phyloP scores from a whole-genome alignment of 2,329 filamentous ascomycete species.

The Claviceps digitariae region DNA sequence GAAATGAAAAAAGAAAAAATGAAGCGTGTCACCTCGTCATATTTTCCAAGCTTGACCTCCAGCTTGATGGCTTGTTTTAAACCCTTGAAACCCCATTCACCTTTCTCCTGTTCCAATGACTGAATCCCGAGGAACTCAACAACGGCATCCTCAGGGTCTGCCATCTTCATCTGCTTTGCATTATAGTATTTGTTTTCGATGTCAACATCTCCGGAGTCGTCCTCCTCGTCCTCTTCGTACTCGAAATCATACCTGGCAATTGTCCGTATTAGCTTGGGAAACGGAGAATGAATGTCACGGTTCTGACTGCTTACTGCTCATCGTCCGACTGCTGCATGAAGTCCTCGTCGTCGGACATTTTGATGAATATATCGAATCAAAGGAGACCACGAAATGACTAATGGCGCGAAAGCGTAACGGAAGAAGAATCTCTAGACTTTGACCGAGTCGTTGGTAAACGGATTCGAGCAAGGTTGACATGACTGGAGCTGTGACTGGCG shows the following conservation, averaged over 20 bases:
- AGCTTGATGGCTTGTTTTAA: slow-evolving; percentile 97
- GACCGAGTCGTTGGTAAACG: background rate
- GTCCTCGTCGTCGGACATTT: slow-evolving; percentile 38
- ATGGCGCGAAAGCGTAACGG: background rate
- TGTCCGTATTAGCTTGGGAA: slow-evolving; percentile 5
- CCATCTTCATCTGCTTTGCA: slow-evolving; percentile 87
- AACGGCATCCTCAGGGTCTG: slow-evolving; percentile 77
- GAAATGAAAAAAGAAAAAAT: no score
- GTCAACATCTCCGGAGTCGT: slow-evolving; percentile 76
- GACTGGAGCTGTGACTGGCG: background rate
- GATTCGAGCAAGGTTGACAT: background rate
- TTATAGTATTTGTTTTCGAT: slow-evolving; percentile 99
- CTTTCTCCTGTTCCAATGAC: slow-evolving; percentile 74
- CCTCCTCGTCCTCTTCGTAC: slow-evolving; percentile 86
- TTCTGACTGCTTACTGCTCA: slow-evolving; percentile 29
- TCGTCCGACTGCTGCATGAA: slow-evolving; percentile 36
- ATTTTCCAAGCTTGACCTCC: slow-evolving; percentile 84
- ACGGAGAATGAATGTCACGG: background rate
- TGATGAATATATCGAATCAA: background rate
- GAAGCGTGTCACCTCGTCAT: slow-evolving; percentile 50
- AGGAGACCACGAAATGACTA: no score
- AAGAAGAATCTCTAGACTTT: background rate
- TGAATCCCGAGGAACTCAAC: slow-evolving; percentile 87
- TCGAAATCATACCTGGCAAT: slow-evolving; percentile 72
- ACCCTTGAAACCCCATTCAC: slow-evolving; percentile 97